Evolutionary conservation across 352 stramenopile genomes (phyloP).

Genomic region (Pythium diclinum): DNA sequence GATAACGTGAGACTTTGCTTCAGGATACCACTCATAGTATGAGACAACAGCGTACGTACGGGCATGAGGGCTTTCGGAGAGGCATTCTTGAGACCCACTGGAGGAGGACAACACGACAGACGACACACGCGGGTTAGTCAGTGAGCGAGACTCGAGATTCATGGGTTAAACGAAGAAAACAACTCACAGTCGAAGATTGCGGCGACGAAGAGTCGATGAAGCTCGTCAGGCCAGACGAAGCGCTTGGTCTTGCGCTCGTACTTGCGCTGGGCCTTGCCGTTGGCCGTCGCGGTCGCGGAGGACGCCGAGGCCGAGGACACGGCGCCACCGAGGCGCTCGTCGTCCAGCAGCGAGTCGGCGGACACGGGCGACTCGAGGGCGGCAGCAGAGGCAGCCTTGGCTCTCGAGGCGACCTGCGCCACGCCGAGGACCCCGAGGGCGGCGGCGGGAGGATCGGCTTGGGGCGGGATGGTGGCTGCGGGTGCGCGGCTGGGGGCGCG

Average conservation of each 20-base stretch:
- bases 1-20: background rate
- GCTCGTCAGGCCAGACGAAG: conserved; percentile 86
- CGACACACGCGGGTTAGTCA: background rate
- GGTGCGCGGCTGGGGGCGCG: background rate
- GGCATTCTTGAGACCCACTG: conserved; percentile 83
- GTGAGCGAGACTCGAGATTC: background rate
- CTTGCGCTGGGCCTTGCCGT: conserved; percentile 59
- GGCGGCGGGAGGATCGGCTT: background rate
- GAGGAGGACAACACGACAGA: background rate
- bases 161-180: background rate
- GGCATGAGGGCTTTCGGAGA: conserved; percentile 76
- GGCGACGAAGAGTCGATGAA: conserved; percentile 84
- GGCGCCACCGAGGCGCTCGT: conserved; percentile 9
- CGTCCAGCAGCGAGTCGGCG: conserved; percentile 18
- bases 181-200: conserved; percentile 81
- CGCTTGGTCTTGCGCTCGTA: conserved; percentile 88
- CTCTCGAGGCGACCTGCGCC: background rate
- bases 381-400: conserved; percentile 3
- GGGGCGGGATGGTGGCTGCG: background rate
- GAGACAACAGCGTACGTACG: conserved; percentile 29
- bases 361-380: conserved; percentile 17
- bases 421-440: background rate
- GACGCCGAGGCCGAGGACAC: conserved; percentile 1
- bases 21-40: no score
- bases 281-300: background rate